A percentile compares a stretch with the other conserved stretches of the same genome.
Evolutionary conservation across 1,284 basidiomycete genomes (phyloP).

Genomic region (Ustilago sp.): DNA sequence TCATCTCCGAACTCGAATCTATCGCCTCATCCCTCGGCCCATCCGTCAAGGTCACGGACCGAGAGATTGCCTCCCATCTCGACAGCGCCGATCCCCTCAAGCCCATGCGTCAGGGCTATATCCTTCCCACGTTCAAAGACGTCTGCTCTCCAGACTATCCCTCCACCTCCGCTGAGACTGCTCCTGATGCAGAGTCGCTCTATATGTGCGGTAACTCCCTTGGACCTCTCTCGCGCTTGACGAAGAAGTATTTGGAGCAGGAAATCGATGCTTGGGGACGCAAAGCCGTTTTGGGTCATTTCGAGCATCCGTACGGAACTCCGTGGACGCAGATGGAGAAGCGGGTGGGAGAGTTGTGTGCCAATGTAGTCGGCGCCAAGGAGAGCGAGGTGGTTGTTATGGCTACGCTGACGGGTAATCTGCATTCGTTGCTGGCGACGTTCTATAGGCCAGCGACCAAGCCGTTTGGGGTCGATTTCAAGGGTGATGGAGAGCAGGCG

Average conservation of each 20-base stretch:
- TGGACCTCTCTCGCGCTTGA: constrained; percentile 82
- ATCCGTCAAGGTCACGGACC: constrained; percentile 39
- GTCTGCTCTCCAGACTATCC: constrained; percentile 40
- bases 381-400: constrained; percentile 91
- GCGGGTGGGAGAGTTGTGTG: constrained; percentile 80
- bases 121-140: constrained; percentile 53
- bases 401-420: constrained; percentile 91
- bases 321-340: constrained; percentile 87
- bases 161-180: constrained; percentile 28
- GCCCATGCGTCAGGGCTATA: constrained; percentile 50
- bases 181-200: constrained; percentile 70
- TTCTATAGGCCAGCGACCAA: constrained; percentile 87
- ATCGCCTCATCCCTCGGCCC: constrained; percentile 43
- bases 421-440: constrained; percentile 91
- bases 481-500: constrained; percentile 35
- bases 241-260: constrained; percentile 80
- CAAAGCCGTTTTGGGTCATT: constrained; percentile 89
- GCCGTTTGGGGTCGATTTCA: constrained; percentile 44
- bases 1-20: constrained; percentile 38
- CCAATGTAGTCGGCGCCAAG: constrained; percentile 86
- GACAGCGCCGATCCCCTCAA: constrained; percentile 43
- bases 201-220: constrained; percentile 98
- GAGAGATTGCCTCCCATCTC: constrained; percentile 44
- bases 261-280: constrained; percentile 86
- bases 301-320: constrained; percentile 83